These are phyloP conservation scores for Aspergillus chevalieri DNA, from an alignment of 2,329 filamentous ascomycete species.

Conservation along the genomic window DNA sequence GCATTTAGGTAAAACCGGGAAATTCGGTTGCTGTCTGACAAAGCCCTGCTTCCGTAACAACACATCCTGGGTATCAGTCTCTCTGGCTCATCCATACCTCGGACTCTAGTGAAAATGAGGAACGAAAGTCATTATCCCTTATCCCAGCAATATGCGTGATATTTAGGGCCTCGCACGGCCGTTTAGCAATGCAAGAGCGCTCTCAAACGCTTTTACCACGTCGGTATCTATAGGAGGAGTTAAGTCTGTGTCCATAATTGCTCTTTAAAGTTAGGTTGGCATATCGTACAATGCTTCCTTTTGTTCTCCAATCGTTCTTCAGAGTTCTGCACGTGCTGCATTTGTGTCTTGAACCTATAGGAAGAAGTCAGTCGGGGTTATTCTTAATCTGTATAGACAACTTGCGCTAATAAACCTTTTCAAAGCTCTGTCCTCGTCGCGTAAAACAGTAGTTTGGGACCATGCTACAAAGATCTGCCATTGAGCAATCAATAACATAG, in stretches of 20 bases:
- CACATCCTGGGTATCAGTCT: background rate
- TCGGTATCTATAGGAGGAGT: slow-evolving; percentile 28
- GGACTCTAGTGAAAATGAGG: background rate
- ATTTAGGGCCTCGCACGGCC: slow-evolving; percentile 19
- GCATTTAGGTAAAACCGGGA: no score
- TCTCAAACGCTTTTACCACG: slow-evolving; percentile 45
- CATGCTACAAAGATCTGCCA: slow-evolving; percentile 70
- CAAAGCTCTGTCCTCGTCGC: slow-evolving; percentile 69
- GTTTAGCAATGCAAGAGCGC: slow-evolving; percentile 40
- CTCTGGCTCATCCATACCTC: no score
- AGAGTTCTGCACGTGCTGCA: slow-evolving; percentile 66
- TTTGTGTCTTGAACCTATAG: slow-evolving; percentile 67
- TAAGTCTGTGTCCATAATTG: slow-evolving; percentile 10
- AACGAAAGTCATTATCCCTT: background rate
- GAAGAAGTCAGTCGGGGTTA: slow-evolving; percentile 1
- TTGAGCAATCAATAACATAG: slow-evolving; percentile 2
- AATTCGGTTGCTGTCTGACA: no score
- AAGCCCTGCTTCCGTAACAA: background rate
- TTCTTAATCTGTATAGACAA: background rate
- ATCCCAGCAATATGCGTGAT: background rate
- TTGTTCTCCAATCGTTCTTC: slow-evolving; percentile 67
- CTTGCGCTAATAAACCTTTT: slow-evolving; percentile 55
- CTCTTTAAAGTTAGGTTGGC: background rate
- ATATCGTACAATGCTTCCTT: slow-evolving; percentile 68
- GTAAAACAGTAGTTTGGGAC: slow-evolving; percentile 64